Base-by-base conservation (phyloP, 2,329 filamentous ascomycete species). In the Mycosphaerelloides madeirae region DNA sequence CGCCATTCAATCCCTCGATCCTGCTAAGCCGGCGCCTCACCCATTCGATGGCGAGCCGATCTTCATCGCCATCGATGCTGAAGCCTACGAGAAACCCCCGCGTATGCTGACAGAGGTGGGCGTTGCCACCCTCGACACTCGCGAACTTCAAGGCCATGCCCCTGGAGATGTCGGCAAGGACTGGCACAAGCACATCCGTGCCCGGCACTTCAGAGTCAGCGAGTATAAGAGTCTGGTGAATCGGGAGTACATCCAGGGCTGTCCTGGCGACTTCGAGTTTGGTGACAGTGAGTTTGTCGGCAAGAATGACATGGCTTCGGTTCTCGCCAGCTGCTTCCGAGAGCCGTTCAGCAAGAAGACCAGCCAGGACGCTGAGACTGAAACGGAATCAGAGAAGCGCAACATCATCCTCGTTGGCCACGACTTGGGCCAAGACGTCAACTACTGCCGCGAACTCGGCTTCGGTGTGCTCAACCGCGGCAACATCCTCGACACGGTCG, bases 21-120 rank as follows among this genome's bases (percentile, higher is more conserved):
- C 75, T 33, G 62, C 65, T n/a, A 55, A 71, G 31, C 65, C 70
- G 0, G 65, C 66, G 2, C 72, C 72, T 1, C 75, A 72, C 46
- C 46, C 63, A 0, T 73, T 75, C 40, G 77, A 81, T 20, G 58
- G 65, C 9, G 70, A 74, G n/a, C 74, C 80, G 1, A 74, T 94
- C 6, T 84, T 96, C 55, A 72, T 95, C 46, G 81, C 78, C 50
- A 73, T 97, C 34, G 93, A 98, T 57, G 71, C 93, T 25, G 93
- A 98, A 65, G 81, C 84, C 1, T 87, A 83, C 46, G 93, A 98
- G 64, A 67, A 69, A 16, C 72, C 78, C 34, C 77, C 80, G 11
- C 70, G 74, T 28, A 71, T 78, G 11, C 76, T 97, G 46, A 95
- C 90, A 0, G 93, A 98, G 65, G 75, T 98, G 31, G 93, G 93